Base-by-base conservation (phyloP, 2,329 filamentous ascomycete genomes). In the Fusarium burgessii region DNA sequence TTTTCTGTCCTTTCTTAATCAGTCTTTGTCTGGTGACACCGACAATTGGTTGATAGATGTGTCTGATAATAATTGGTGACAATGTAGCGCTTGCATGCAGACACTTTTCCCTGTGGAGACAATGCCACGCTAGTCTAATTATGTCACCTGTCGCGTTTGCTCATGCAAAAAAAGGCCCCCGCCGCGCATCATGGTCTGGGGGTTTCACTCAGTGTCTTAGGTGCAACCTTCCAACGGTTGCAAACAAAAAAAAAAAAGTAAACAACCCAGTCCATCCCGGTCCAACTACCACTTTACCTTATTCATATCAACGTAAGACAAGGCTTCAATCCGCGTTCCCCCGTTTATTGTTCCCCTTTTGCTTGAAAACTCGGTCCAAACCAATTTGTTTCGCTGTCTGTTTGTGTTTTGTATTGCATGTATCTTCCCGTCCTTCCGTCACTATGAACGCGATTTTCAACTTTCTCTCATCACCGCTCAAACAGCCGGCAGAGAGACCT, bases 381-480 rank as follows among this genome's bases (percentile, higher is more conserved):
- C 36, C 17, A 23, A 55, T 54, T 20, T 36, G 20, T 12, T 11
- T 29, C 29, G 7, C 29, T 29, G 29, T 25, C 23, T 23, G 23
- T 50, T 13, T 35, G 13, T 36, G 45, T 41, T 46, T 50, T 32
- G 17, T 51, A 23, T 45, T 33, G 38, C 38, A 18, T 35, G 36
- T 27, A 20, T 27, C 32, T 46, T 33, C n/a, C 41, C n/a, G 35
- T 54, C 8, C 3, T 40, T 17, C 25, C 23, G 14, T 43, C 54
- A 58, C 38, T 18, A 65, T 65, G 62, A 65, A 65, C 60, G 38
- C 61, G 50, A n/a, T 65, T 38, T 41, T 63, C 29, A 59, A 61
- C 36, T 58, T 74, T 12, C 57, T 75, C 35, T 76, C 75, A 18
- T 74, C 75, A 35, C 75, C 75, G 46, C 64, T 70, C n/a, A 76